Base-by-base conservation (phyloP, 768 basidiomycete genomes). In the Naganishia randhawae region DNA sequence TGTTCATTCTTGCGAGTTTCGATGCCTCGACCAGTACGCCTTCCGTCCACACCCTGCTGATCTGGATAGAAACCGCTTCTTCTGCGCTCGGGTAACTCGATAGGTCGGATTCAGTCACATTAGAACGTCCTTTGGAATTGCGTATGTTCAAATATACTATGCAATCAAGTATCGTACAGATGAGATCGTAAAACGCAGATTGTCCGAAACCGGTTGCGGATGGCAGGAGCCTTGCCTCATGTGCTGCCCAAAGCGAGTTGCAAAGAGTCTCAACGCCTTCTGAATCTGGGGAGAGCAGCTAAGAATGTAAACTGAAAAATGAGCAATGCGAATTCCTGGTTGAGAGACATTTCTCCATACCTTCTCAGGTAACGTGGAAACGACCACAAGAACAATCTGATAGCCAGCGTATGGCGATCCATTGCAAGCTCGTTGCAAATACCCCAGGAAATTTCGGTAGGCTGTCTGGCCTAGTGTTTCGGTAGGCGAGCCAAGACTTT, bases 161-260 rank as follows among this genome's bases (percentile, higher is more conserved):
- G 72, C 86, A 90, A 78, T 96, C 93, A 9, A 90, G 78, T 3
- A 90, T 73, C 0, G 89, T 84, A 0, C 85, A 83, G 19, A 89
- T 80, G 79, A 92, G 89, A 11, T 90, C 87, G 37, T 71, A 75
- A 64, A 77, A 71, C 0, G 86, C 84, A 5, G 85, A 85, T 13
- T 84, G 81, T 9, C 81, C 39, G 17, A 55, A 55, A 19, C 37
- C 51, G 33, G 66, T 41, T 11, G 66, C 14, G 13, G 86, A 82
- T 39, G 83, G 85, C 5, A 90, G 82, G 0, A 88, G 86, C 27
- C 86, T 84, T 7, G 85, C 85, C 62, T 89, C 87, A 0, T 91
- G 78, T 0, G 90, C 92, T 17, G 86, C 85, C 92, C 93, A 96
- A 73, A 97, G 87, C 0, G 90, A 85, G 0, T 82, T 80, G 75